Evolutionary conservation across 805 yeast species (phyloP).

Genomic region (Candida palmyrensis): DNA sequence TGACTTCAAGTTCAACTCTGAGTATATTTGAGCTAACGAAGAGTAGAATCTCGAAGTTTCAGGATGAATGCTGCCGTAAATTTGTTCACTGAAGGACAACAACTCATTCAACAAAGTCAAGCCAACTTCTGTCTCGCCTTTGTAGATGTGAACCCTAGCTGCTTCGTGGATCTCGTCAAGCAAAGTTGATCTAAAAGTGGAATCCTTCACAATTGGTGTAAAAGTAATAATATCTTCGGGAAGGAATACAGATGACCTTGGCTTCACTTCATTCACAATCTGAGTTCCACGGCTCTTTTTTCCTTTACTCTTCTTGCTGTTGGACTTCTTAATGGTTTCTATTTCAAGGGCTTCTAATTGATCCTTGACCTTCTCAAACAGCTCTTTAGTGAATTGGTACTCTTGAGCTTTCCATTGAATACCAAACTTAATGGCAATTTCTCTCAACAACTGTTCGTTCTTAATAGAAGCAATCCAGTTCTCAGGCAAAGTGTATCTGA

Average conservation of each 20-base stretch:
- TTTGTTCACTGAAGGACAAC: conserved; percentile 69
- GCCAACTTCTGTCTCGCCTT: conserved; percentile 50
- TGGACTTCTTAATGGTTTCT: conserved; percentile 5
- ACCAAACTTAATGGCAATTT: conserved; percentile 73
- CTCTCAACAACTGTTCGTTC: conserved; percentile 53
- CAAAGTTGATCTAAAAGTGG: conserved; percentile 58
- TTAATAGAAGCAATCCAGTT: conserved; percentile 40
- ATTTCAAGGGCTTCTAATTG: conserved; percentile 15
- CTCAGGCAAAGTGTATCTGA: conserved; percentile 51
- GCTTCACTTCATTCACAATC: conserved; percentile 7
- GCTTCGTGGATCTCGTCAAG: conserved; percentile 74
- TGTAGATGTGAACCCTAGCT: conserved; percentile 42
- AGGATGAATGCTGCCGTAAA: conserved; percentile 75
- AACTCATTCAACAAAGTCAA: conserved; percentile 64
- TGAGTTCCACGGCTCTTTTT: conserved; percentile 13
- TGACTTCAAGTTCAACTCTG: conserved; percentile 49
- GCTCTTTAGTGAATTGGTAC: conserved; percentile 45
- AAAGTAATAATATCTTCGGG: conserved; percentile 63
- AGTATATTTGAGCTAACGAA: conserved; percentile 60
- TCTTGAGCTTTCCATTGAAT: conserved; percentile 68
- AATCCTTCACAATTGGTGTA: conserved; percentile 71
- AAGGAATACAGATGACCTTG: conserved; percentile 41
- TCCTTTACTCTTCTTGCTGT: conserved; percentile 34
- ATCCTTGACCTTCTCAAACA: conserved; percentile 25
- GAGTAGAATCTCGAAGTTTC: conserved; percentile 71